Conservation (phyloP, 1,284 basidiomycete genomes). For the Austropuccinia psidii region DNA sequence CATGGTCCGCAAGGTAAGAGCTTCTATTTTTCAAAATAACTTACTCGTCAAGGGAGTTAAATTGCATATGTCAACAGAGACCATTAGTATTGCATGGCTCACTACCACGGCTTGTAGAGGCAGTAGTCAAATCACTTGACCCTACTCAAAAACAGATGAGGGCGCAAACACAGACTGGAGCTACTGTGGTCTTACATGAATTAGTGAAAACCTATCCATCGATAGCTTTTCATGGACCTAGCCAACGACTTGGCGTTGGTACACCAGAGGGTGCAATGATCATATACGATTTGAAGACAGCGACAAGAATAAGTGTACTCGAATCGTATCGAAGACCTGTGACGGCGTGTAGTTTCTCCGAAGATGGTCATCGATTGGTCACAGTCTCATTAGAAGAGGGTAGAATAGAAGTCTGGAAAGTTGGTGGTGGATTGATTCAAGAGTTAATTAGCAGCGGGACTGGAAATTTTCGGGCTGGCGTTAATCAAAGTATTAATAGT, state of each 20-base stretch:
- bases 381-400: slow-evolving; percentile 74
- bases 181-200: slow-evolving; percentile 84
- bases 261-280: slow-evolving; percentile 74
- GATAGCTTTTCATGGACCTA: slow-evolving; percentile 76
- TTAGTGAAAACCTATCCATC: slow-evolving; percentile 84
- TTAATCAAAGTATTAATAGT: slow-evolving; percentile 54
- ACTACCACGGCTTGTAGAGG: slow-evolving; percentile 79
- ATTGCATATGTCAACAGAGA: slow-evolving; percentile 53
- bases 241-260: slow-evolving; percentile 83
- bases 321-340: slow-evolving; percentile 76
- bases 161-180: slow-evolving; percentile 78
- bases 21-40: too few species aligned
- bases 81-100: slow-evolving; percentile 78
- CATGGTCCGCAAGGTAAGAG: slow-evolving; percentile 71
- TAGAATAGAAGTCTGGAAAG: slow-evolving; percentile 47
- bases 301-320: slow-evolving; percentile 85
- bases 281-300: slow-evolving; percentile 95
- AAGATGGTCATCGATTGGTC: slow-evolving; percentile 80
- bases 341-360: slow-evolving; percentile 76
- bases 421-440: slow-evolving; percentile 58
- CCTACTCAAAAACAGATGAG: slow-evolving; percentile 70
- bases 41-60: background rate
- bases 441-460: too few species aligned
- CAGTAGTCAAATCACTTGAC: slow-evolving; percentile 92
- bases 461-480: slow-evolving; percentile 41